These are phyloP conservation scores for Cenchrus purpureus DNA, from an alignment of 176 grass and related monocot species.

Conservation along the genomic window DNA sequence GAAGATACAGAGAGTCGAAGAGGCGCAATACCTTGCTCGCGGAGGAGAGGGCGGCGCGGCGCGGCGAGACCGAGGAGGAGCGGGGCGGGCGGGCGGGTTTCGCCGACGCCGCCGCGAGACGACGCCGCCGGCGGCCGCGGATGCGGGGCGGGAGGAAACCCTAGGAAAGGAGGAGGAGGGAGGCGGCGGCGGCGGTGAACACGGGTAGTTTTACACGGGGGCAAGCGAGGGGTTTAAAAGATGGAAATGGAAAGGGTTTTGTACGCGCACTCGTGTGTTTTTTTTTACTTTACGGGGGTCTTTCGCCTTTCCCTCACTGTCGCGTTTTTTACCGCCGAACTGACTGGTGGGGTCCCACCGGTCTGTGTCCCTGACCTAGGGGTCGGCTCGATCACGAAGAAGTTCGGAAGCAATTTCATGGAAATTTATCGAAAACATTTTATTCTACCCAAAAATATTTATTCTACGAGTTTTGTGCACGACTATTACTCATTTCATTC, in stretches of 20 bases:
- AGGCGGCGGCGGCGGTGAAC: neutral
- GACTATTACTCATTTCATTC: too few species aligned
- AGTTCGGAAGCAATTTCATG: neutral
- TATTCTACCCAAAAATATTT: neutral
- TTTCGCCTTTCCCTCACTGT: neutral
- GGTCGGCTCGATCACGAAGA: too few species aligned
- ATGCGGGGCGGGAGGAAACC: neutral
- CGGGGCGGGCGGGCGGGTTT: neutral
- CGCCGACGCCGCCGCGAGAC: constrained; percentile 11
- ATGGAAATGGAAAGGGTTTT: neutral
- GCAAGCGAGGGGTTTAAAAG: constrained; percentile 19
- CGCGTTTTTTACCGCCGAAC: neutral
- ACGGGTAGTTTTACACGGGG: constrained; percentile 6
- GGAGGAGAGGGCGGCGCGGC: too few species aligned
- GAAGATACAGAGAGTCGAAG: neutral
- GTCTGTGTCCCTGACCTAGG: neutral
- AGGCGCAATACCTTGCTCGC: neutral
- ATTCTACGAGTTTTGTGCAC: neutral
- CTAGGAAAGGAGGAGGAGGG: neutral
- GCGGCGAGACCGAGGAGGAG: neutral
- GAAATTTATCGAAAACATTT: neutral
- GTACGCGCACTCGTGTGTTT: neutral
- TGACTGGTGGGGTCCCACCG: neutral
- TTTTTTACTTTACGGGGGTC: neutral
- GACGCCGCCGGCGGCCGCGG: neutral